These are phyloP conservation scores for Solanum ahanhuiri DNA, from an alignment of 257 asterid genomes.

Conservation along the genomic window DNA sequence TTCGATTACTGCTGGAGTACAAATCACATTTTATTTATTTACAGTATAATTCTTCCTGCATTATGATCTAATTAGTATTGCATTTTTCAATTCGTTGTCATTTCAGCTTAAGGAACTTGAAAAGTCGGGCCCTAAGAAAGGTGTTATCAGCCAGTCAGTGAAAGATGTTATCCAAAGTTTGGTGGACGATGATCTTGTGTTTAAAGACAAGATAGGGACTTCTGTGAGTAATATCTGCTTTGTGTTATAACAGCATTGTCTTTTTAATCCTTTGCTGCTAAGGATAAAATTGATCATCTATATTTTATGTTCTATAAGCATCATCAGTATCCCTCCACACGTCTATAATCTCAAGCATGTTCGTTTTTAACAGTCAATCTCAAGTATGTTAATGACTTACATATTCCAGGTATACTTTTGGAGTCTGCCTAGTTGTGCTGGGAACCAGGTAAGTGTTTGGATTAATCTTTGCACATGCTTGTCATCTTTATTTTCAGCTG, in stretches of 20 bases:
- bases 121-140: conserved; percentile 89
- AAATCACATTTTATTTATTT: not conserved
- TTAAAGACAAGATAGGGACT: conserved; percentile 96
- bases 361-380: not conserved
- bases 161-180: conserved; percentile 86
- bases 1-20: not conserved
- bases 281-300: not conserved
- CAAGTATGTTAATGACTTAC: not conserved
- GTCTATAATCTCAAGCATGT: not conserved
- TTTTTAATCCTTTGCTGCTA: not conserved
- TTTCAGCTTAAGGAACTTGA: conserved; percentile 90
- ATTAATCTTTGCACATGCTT: not conserved
- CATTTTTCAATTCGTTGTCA: not conserved
- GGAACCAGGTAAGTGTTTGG: conserved; percentile 61
- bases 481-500: not conserved
- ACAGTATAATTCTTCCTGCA: not conserved
- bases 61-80: not conserved
- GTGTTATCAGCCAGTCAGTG: conserved; percentile 87
- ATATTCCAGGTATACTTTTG: conserved; percentile 81
- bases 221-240: conserved; percentile 55
- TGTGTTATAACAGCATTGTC: not conserved
- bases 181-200: conserved; percentile 94
- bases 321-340: not conserved
- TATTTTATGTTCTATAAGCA: not conserved
- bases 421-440: conserved; percentile 99